Evolutionary conservation across 140 eudicot species (phyloP).

Genomic region (Erigeron philadelphicus): DNA sequence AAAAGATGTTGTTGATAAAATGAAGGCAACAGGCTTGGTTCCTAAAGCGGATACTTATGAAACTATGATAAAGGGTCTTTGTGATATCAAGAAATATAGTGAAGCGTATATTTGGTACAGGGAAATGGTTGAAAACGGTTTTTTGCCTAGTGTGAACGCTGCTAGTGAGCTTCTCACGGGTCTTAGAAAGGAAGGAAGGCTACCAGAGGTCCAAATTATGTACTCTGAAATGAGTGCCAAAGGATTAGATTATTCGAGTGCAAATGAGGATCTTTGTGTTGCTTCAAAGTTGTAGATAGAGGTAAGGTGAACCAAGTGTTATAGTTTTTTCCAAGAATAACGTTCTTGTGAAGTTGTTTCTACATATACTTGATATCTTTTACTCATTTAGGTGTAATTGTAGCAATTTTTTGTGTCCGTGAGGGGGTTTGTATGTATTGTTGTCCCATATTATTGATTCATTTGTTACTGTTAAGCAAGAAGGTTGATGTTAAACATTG

Average conservation of each 20-base stretch:
- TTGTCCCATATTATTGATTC: not conserved
- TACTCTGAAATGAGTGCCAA: slow-evolving; percentile 52
- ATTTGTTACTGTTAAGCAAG: not conserved
- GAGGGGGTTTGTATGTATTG: not conserved
- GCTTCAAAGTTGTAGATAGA: slow-evolving; percentile 25
- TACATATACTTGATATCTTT: not conserved
- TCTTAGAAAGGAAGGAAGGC: slow-evolving; percentile 48
- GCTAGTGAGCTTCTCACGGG: slow-evolving; percentile 57
- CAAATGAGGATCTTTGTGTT: slow-evolving; percentile 22
- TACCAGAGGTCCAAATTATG: slow-evolving; percentile 35
- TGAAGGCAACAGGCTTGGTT: slow-evolving; percentile 49
- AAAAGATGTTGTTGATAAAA: slow-evolving; percentile 46
- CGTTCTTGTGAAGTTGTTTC: slow-evolving; percentile 12
- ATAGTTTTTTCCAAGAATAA: not conserved
- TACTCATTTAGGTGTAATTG: too few species aligned
- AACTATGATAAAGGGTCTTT: slow-evolving; percentile 46
- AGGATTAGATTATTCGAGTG: slow-evolving; percentile 34
- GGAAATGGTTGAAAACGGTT: slow-evolving; percentile 52
- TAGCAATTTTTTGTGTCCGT: too few species aligned
- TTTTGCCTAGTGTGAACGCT: slow-evolving; percentile 36
- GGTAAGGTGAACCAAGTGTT: slow-evolving; percentile 11
- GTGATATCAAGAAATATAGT: slow-evolving; percentile 41
- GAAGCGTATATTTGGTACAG: slow-evolving; percentile 62
- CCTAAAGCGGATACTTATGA: slow-evolving; percentile 55
- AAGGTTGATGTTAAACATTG: too few species aligned